Evolutionary conservation across 306 rosid genomes (phyloP).

Genomic region (Citrullus colocynthis): DNA sequence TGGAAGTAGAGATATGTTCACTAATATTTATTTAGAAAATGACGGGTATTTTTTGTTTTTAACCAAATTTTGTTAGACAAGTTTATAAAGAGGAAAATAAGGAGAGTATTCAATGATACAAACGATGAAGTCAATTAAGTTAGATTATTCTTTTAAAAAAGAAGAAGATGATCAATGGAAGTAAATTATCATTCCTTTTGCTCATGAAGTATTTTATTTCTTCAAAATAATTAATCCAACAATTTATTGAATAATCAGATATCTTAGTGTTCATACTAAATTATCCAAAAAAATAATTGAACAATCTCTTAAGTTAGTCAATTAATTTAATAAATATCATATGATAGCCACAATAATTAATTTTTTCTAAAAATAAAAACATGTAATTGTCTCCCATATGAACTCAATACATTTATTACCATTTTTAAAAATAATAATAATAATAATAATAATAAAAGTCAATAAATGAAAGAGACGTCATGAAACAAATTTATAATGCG

Average conservation of each 20-base stretch:
- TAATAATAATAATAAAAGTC: not conserved
- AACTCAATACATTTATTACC: not conserved
- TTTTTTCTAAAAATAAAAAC: not conserved
- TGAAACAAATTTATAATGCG: not conserved
- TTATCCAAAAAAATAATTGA: not conserved
- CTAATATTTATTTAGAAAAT: not conserved
- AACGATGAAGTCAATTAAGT: no score
- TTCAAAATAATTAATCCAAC: not conserved
- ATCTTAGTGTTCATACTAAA: not conserved
- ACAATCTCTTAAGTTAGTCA: not conserved
- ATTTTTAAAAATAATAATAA: not conserved
- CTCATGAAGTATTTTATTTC: not conserved
- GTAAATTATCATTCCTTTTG: no score
- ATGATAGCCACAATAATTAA: not conserved
- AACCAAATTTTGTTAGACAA: not conserved
- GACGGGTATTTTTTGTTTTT: not conserved
- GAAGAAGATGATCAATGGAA: no score
- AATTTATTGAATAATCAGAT: not conserved
- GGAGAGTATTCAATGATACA: no score
- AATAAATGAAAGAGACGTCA: not conserved
- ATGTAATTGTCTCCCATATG: not conserved
- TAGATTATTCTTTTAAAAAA: no score
- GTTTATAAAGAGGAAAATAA: not conserved
- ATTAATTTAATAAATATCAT: not conserved
- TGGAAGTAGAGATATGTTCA: not conserved